phyloP scores from a whole-genome alignment of 2,329 filamentous ascomycete species.

The Cordyceps fumosorosea region DNA sequence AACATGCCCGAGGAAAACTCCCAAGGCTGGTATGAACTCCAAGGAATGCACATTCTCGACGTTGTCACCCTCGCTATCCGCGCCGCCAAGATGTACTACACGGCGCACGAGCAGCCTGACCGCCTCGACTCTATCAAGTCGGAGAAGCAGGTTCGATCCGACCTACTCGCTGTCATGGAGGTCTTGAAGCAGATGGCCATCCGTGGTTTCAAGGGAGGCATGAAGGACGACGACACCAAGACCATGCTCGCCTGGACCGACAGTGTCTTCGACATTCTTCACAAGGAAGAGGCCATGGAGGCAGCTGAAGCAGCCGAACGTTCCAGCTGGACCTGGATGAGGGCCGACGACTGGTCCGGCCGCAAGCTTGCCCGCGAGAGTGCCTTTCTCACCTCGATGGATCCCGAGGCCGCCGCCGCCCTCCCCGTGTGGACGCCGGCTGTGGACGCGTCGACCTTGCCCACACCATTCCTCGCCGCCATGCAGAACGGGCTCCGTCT shows the following conservation, averaged over 20 bases:
- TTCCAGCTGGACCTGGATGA: slow-evolving; percentile 73
- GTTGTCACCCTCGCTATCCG: slow-evolving; percentile 92
- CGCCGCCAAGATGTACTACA: slow-evolving; percentile 94
- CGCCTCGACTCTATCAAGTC: slow-evolving; percentile 80
- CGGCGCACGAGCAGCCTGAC: slow-evolving; percentile 79
- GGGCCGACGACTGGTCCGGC: slow-evolving; percentile 68
- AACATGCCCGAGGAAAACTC: slow-evolving; percentile 41
- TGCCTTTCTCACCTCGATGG: slow-evolving; percentile 73
- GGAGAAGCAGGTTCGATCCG: slow-evolving; percentile 76
- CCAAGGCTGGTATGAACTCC: slow-evolving; percentile 75
- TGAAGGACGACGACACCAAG: slow-evolving; percentile 70
- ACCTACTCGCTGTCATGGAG: slow-evolving; percentile 81
- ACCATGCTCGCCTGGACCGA: slow-evolving; percentile 73
- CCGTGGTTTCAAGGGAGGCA: slow-evolving; percentile 76
- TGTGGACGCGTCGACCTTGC: slow-evolving; percentile 35
- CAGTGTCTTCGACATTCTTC: slow-evolving; percentile 69
- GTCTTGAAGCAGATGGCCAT: slow-evolving; percentile 87
- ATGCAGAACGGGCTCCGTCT: slow-evolving; percentile 76
- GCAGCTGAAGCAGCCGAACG: slow-evolving; percentile 63
- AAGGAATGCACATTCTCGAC: slow-evolving; percentile 88
- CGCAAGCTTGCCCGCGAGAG: slow-evolving; percentile 72
- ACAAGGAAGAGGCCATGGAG: slow-evolving; percentile 71
- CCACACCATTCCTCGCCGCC: slow-evolving; percentile 66
- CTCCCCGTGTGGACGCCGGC: slow-evolving; percentile 62
- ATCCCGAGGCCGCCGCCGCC: slow-evolving; percentile 38